Conservation (phyloP, 129 eudicot genomes). For the Scalesia atractyloides region DNA sequence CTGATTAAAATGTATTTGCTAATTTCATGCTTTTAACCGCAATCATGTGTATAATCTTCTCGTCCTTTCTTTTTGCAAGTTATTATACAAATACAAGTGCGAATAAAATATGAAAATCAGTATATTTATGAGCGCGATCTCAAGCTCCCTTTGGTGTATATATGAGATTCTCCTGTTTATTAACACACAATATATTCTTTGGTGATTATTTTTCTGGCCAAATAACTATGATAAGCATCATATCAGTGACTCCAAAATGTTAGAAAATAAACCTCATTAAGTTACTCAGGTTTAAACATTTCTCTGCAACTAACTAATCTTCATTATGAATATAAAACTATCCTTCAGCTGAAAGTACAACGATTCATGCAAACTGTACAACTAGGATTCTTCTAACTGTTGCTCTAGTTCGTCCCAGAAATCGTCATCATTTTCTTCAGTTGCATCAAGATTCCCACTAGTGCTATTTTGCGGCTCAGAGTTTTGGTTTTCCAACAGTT, state of each 20-base stretch:
- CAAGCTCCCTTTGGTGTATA: neutral
- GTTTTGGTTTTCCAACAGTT: neutral
- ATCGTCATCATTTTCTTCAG: slow-evolving; percentile 35
- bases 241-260: too few species aligned
- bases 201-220: too few species aligned
- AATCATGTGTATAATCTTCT: neutral
- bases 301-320: too few species aligned
- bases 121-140: neutral
- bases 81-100: neutral
- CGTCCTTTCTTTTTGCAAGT: neutral
- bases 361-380: slow-evolving; percentile 10
- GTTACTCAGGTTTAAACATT: too few species aligned
- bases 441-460: slow-evolving; percentile 20
- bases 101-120: neutral
- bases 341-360: slow-evolving; percentile 17
- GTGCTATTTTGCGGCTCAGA: slow-evolving; percentile 21
- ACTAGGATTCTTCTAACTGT: slow-evolving; percentile 16
- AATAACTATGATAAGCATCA: too few species aligned
- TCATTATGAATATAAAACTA: neutral
- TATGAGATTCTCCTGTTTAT: too few species aligned
- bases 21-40: neutral
- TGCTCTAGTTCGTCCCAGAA: slow-evolving; percentile 53
- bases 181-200: too few species aligned
- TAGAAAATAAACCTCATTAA: too few species aligned
- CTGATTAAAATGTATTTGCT: neutral